Percentiles rank a stretch among this genome's conserved stretches.
These are phyloP conservation scores for Yarrowia keelungensis DNA, from an alignment of 805 yeast genomes.

Conservation along the genomic window DNA sequence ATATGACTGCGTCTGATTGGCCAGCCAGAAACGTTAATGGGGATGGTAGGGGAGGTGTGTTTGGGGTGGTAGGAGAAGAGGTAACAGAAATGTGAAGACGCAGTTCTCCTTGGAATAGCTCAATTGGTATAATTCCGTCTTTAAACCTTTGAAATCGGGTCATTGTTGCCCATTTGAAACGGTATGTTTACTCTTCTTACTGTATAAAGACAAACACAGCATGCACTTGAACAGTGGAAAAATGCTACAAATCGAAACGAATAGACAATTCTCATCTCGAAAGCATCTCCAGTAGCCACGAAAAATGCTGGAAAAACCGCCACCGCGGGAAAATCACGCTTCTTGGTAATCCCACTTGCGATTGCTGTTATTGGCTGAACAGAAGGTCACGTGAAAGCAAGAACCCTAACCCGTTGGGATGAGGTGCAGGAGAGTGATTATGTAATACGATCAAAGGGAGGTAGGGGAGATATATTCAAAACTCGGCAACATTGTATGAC, in stretches of 20 bases:
- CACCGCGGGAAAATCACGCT: not conserved
- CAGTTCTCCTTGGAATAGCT: not conserved
- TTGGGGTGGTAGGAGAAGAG: not conserved
- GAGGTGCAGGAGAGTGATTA: too few species aligned
- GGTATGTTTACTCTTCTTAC: too few species aligned
- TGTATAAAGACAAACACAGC: not conserved
- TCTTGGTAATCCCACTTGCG: constrained; percentile 8
- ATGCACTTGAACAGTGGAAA: constrained; percentile 2
- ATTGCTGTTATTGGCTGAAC: constrained; percentile 10
- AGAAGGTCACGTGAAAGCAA: not conserved
- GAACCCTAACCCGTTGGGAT: constrained; percentile 7
- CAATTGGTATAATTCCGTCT: not conserved
- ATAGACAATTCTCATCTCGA: too few species aligned
- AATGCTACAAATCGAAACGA: not conserved
- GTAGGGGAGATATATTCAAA: too few species aligned
- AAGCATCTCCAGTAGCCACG: too few species aligned
- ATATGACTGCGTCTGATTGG: constrained; percentile 17
- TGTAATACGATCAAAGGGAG: too few species aligned
- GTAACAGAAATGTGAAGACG: too few species aligned
- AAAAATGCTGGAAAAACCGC: not conserved
- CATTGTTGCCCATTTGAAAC: too few species aligned
- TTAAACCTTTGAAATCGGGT: not conserved
- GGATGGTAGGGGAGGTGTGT: not conserved
- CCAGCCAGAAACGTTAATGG: constrained; percentile 9
- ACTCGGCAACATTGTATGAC: too few species aligned